Conservation (phyloP, 306 rosid species). For the Castanea mollissima region DNA sequence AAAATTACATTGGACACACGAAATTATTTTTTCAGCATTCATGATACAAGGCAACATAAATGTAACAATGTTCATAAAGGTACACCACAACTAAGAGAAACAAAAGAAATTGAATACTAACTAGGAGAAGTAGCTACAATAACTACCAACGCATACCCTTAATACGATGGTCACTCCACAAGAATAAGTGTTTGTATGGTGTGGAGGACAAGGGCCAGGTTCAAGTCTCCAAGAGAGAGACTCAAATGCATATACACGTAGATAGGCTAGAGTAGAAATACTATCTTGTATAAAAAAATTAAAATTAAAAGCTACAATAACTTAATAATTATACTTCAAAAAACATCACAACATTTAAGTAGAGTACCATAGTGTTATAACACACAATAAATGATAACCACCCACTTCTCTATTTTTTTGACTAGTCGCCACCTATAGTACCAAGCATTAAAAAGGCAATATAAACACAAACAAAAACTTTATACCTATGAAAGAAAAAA, state of each 20-base stretch:
- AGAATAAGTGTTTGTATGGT: too few relatives aligned
- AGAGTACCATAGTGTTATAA: not conserved
- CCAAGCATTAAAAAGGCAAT: constrained; percentile 10
- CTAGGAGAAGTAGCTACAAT: not conserved
- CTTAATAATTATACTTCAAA: constrained; percentile 8
- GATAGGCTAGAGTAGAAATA: too few relatives aligned
- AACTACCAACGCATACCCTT: not conserved
- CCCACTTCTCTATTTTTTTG: not conserved
- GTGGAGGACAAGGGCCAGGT: too few relatives aligned
- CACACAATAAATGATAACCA: constrained; percentile 4
- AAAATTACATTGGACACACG: not conserved
- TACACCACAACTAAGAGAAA: not conserved
- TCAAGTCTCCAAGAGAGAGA: too few relatives aligned
- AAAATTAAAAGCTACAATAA: not conserved
- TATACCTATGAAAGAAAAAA: constrained; percentile 1
- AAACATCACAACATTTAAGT: constrained; percentile 1
- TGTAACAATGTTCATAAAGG: not conserved
- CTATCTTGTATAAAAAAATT: too few relatives aligned
- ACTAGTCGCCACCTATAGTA: constrained; percentile 1
- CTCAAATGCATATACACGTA: too few relatives aligned
- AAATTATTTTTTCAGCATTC: not conserved
- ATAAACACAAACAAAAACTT: not conserved
- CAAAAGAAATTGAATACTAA: not conserved
- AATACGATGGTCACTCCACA: too few relatives aligned
- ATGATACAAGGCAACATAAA: not conserved